Base-by-base conservation (phyloP, 2,329 filamentous ascomycete genomes). In the Claviceps digitariae region DNA sequence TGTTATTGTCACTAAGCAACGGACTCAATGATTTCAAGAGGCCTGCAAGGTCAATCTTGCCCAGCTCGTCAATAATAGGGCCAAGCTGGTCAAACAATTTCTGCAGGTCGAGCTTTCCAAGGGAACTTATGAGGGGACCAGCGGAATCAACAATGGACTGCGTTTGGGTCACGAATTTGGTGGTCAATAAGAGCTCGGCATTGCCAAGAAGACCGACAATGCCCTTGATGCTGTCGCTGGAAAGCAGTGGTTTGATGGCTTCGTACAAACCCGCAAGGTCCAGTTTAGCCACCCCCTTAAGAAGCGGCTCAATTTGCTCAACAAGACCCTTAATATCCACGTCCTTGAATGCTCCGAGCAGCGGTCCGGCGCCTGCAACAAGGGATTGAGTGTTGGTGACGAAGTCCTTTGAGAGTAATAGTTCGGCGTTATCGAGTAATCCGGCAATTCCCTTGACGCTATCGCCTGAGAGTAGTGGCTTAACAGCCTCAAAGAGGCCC, bases 271-370 rank as follows among this genome's bases (percentile, higher is more conserved):
- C 52, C 10, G 45, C 51, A 2, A 55, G 23, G 15, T 55, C 54
- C 13, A 56, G 23, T 40, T 54, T 52, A 36, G 49, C 36, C 1
- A 56, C 44, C n/a, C 54, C 57, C 17, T 63, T 53, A 20, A 64
- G 54, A 17, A 73, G 55, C 0, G 69, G 69, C 7, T 61, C 60
- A 61, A 55, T 38, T 25, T 55, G 53, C 9, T 20, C 23, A 1
- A 55, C 29, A 4, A 55, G 23, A n/a, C 46, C 25, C 20, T 67
- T 62, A 10, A 64, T 55, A 0, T 64, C 44, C 9, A 62, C 46
- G n/a, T 64, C 52, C 61, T 71, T 64, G 13, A 69, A 61, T 38
- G 64, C 63, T 34, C 62, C 62, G 6, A 71, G 55, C 1, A 72
- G 54, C 0, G 69, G 68, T 29, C 54, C 55, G 54, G 64, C 64